Evolutionary conservation across 306 rosid species (phyloP).

Genomic region (Amphicarpaea edgeworthii): DNA sequence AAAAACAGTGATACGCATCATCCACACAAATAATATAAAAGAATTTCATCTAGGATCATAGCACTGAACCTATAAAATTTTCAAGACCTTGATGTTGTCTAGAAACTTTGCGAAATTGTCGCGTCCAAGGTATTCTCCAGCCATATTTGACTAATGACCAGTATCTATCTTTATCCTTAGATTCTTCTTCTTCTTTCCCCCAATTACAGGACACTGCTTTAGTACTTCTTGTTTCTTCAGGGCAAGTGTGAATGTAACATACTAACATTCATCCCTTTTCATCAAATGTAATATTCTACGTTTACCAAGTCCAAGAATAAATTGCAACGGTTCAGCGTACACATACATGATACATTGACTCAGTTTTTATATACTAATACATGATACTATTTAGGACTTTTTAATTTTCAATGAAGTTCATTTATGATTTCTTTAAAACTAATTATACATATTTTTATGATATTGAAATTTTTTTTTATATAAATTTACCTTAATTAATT

Average conservation of each 20-base stretch:
- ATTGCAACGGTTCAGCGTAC: background rate
- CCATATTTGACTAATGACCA: conserved; percentile 19
- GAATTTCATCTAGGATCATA: background rate
- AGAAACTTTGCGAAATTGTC: background rate
- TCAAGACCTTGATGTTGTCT: background rate
- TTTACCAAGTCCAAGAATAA: too few relatives aligned
- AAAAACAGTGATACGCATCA: background rate
- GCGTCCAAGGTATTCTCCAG: background rate
- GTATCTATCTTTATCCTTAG: background rate
- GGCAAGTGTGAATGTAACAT: too few relatives aligned
- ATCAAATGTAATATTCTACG: too few relatives aligned
- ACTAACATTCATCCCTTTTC: background rate
- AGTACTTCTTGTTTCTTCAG: background rate
- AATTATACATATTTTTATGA: too few relatives aligned
- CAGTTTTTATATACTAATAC: background rate
- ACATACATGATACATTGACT: too few relatives aligned
- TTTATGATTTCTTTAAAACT: background rate
- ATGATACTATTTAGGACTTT: background rate
- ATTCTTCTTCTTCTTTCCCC: conserved; percentile 15
- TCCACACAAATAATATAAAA: background rate
- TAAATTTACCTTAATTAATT: background rate
- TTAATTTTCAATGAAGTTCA: background rate
- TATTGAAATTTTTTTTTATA: too few relatives aligned
- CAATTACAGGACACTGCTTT: background rate
- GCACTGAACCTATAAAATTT: background rate